phyloP scores from a whole-genome alignment of 2,329 filamentous ascomycete genomes.

The Colletotrichum higginsianum region DNA sequence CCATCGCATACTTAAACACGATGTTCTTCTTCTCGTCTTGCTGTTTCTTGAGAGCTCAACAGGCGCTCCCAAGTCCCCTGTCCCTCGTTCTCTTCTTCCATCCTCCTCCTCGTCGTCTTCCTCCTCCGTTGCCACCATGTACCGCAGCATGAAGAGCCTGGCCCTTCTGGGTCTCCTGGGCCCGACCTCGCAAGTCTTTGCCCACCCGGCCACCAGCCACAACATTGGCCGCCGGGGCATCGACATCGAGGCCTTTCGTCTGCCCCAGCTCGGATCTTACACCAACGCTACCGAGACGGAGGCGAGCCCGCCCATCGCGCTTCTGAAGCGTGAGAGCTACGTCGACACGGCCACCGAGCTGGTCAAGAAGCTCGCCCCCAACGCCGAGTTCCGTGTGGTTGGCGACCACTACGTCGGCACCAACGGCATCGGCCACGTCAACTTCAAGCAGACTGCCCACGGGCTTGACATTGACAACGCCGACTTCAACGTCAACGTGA shows the following conservation, averaged over 20 bases:
- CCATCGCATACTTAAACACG: conserved; percentile 21
- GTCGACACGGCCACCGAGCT: conserved; percentile 57
- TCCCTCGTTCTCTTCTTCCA: conserved; percentile 14
- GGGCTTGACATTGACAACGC: conserved; percentile 69
- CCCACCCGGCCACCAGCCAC: conserved; percentile 50
- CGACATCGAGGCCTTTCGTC: conserved; percentile 52
- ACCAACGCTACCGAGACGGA: conserved; percentile 48
- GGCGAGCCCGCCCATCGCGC: conserved; percentile 45
- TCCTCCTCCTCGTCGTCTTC: too few relatives aligned
- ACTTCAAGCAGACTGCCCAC: conserved; percentile 69
- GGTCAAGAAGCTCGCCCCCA: conserved; percentile 51
- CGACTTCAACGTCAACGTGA: conserved; percentile 69
- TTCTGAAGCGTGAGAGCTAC: conserved; percentile 53
- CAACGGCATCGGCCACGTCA: conserved; percentile 67
- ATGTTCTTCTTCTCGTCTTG: background rate
- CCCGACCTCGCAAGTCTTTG: conserved; percentile 50
- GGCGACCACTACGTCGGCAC: conserved; percentile 63
- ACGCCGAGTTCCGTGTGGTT: conserved; percentile 60
- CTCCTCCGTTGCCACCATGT: conserved; percentile 15
- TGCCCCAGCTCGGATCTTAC: conserved; percentile 52
- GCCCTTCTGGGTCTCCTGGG: conserved; percentile 53
- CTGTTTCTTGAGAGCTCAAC: conserved; percentile 14
- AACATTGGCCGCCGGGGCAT: conserved; percentile 50
- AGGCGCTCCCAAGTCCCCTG: conserved; percentile 26
- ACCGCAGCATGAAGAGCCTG: conserved; percentile 51